Evolutionary conservation across 352 stramenopile genomes (phyloP).

Genomic region (Pythium phragmitis): DNA sequence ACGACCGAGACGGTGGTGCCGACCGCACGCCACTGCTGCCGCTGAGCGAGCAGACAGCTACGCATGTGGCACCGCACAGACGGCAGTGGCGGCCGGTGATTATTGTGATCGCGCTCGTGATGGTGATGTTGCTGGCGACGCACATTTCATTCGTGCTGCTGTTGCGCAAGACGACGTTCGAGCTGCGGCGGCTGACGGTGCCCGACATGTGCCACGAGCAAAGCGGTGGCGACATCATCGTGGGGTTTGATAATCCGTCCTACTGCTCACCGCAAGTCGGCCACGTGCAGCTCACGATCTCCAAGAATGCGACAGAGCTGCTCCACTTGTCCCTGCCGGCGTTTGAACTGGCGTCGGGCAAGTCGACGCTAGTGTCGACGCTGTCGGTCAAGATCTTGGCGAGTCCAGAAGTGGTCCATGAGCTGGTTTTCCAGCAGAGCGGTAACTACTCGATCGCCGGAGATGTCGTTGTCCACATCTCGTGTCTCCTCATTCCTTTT

Average conservation of each 20-base stretch:
- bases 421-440: conserved; percentile 44
- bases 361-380: conserved; percentile 46
- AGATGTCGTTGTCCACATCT: conserved; percentile 52
- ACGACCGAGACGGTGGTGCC: background rate
- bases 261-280: conserved; percentile 69
- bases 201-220: conserved; percentile 67
- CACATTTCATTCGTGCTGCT: conserved; percentile 66
- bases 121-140: conserved; percentile 42
- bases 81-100: conserved; percentile 11
- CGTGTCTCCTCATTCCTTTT: conserved; percentile 71
- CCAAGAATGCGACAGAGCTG: conserved; percentile 52
- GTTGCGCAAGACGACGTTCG: conserved; percentile 58
- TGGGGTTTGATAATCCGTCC: conserved; percentile 74
- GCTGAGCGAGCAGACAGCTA: background rate
- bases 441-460: conserved; percentile 47
- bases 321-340: conserved; percentile 45
- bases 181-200: conserved; percentile 56
- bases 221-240: conserved; percentile 45
- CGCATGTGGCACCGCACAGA: background rate
- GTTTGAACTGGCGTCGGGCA: conserved; percentile 54
- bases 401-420: conserved; percentile 45
- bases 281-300: conserved; percentile 49
- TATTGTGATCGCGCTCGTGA: conserved; percentile 12
- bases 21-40: conserved; percentile 17
- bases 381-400: conserved; percentile 49